These are phyloP conservation scores for Tetragonia tetragonoides DNA, from an alignment of 148 eudicot species.

Conservation along the genomic window DNA sequence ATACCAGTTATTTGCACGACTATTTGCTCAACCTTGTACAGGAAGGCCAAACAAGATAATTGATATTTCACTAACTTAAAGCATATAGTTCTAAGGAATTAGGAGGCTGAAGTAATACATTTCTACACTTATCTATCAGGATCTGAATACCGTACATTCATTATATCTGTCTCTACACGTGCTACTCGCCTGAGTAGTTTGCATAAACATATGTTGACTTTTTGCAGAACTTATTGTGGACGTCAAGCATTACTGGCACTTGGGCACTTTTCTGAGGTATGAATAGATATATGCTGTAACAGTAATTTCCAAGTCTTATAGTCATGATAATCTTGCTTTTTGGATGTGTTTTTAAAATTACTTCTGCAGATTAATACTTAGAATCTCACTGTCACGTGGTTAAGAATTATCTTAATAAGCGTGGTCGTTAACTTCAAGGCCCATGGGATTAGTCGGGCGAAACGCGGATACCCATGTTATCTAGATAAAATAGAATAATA, in stretches of 20 bases:
- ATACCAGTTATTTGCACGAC: not conserved
- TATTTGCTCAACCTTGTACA: too few relatives aligned
- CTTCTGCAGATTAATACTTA: not conserved
- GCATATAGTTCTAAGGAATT: not conserved
- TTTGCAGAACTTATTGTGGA: conserved; percentile 84
- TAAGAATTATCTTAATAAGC: not conserved
- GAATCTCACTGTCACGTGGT: not conserved
- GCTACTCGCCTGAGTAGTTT: not conserved
- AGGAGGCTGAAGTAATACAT: too few relatives aligned
- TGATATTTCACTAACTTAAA: not conserved
- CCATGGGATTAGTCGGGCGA: too few relatives aligned
- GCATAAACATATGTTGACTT: conserved; percentile 13
- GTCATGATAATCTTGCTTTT: not conserved
- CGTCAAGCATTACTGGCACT: conserved; percentile 89
- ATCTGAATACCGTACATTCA: not conserved
- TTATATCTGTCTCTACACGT: not conserved
- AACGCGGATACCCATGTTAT: too few relatives aligned
- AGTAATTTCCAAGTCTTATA: not conserved
- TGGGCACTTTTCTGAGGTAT: conserved; percentile 90
- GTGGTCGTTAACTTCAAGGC: not conserved
- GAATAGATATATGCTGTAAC: not conserved
- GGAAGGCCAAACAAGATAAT: not conserved
- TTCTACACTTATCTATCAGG: not conserved
- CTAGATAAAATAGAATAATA: too few relatives aligned
- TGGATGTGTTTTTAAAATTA: not conserved